Percentiles rank a stretch among this genome's conserved stretches.
phyloP scores from a whole-genome alignment of 148 eudicot species.

The Fagopyrum esculentum region DNA sequence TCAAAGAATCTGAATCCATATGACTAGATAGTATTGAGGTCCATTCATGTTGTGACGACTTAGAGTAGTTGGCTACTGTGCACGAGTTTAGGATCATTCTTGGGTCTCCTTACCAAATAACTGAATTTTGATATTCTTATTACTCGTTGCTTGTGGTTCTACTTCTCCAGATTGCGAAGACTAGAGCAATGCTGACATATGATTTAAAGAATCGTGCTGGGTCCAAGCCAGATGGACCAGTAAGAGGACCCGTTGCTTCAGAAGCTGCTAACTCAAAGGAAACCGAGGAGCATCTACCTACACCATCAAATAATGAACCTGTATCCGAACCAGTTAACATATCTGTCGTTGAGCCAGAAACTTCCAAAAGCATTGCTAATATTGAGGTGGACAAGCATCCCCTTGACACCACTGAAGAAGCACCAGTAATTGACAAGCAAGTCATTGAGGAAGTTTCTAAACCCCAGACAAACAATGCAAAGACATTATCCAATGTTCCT shows the following conservation, averaged over 20 bases:
- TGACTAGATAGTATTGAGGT: not conserved
- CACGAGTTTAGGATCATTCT: not conserved
- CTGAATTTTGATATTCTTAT: not conserved
- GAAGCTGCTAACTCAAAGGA: conserved; percentile 19
- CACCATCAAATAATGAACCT: conserved; percentile 23
- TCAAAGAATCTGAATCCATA: too few relatives aligned
- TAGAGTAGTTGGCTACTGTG: not conserved
- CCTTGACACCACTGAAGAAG: conserved; percentile 38
- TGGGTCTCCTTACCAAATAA: not conserved
- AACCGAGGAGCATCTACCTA: conserved; percentile 34
- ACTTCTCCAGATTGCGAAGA: conserved; percentile 56
- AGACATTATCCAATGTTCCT: conserved; percentile 21
- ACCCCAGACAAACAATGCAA: conserved; percentile 20
- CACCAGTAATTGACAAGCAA: conserved; percentile 50
- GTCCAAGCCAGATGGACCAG: conserved; percentile 27
- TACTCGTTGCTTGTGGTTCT: not conserved
- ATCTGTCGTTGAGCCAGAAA: conserved; percentile 22
- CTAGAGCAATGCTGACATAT: conserved; percentile 60
- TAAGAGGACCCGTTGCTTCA: conserved; percentile 18
- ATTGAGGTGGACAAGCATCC: conserved; percentile 51
- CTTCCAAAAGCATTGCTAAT: conserved; percentile 23
- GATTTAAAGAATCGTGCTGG: conserved; percentile 42
- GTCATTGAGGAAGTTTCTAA: conserved; percentile 42
- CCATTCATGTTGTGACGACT: not conserved
- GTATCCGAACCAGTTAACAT: conserved; percentile 36